phyloP scores from a whole-genome alignment of 805 yeast genomes.

The Lipomyces sp. region DNA sequence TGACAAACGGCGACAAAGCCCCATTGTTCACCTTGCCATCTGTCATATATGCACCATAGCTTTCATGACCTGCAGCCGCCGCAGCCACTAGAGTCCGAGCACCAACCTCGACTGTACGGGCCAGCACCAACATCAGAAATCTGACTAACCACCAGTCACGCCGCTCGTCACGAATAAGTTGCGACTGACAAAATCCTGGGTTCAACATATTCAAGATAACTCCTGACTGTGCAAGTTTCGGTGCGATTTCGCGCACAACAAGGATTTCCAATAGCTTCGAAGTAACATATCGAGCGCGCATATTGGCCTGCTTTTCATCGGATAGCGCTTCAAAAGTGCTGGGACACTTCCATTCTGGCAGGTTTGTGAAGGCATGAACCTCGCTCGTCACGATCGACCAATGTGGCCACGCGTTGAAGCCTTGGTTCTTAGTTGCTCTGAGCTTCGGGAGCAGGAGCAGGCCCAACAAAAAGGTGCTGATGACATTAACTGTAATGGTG shows the following conservation, averaged over 20 bases:
- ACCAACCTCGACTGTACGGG: neutral
- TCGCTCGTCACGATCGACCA: neutral
- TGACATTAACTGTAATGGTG: neutral
- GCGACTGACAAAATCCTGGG: neutral
- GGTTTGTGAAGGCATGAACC: neutral
- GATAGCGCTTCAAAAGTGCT: neutral
- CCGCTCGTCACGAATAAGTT: neutral
- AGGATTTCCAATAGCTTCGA: constrained; percentile 16
- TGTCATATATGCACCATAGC: constrained; percentile 11
- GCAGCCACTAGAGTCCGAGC: constrained; percentile 10
- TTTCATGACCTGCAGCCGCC: constrained; percentile 9
- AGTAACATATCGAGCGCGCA: neutral
- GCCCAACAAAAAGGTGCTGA: neutral
- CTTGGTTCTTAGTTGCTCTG: neutral
- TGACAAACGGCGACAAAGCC: neutral
- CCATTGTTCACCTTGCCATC: constrained; percentile 3
- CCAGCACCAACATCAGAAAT: neutral
- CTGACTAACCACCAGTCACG: neutral
- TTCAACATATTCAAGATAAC: neutral
- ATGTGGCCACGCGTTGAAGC: neutral
- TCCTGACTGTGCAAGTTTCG: neutral
- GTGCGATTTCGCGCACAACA: constrained; percentile 5
- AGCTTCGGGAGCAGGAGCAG: neutral
- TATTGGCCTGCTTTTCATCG: neutral
- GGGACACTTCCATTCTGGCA: neutral